phyloP scores from a whole-genome alignment of 768 basidiomycete species.

The Pulveroboletus ravenelii region DNA sequence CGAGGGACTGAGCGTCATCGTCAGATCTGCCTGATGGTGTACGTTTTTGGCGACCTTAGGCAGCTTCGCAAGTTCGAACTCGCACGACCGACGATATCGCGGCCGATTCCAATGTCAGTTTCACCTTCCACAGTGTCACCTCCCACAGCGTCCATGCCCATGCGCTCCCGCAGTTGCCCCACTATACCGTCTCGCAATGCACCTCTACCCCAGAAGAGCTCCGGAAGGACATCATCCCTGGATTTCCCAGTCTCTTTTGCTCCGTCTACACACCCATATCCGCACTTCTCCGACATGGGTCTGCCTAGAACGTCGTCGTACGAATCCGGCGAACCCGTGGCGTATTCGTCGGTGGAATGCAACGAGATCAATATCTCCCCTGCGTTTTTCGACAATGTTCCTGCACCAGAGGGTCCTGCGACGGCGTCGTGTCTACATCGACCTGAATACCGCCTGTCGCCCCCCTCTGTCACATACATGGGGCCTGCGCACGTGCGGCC shows the following conservation, averaged over 20 bases:
- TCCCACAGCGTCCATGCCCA: conserved; percentile 2
- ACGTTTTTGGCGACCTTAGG: conserved; percentile 73
- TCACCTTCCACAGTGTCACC: background rate
- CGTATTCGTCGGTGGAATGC: conserved; percentile 9
- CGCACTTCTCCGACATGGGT: conserved; percentile 8
- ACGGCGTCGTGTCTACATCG: conserved; percentile 36
- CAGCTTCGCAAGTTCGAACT: conserved; percentile 78
- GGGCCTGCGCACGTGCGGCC: conserved; percentile 15
- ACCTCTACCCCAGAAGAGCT: conserved; percentile 2
- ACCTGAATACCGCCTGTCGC: conserved; percentile 24
- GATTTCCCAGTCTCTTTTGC: conserved; percentile 12
- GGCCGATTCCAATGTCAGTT: conserved; percentile 26
- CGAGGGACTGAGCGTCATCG: conserved; percentile 3
- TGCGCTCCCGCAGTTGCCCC: background rate
- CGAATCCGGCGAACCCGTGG: conserved; percentile 17
- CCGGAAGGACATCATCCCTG: background rate
- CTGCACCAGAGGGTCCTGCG: conserved; percentile 42
- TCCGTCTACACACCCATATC: background rate
- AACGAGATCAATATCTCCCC: conserved; percentile 37
- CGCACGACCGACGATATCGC: conserved; percentile 60
- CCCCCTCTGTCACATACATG: conserved; percentile 16
- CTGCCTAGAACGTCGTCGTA: conserved; percentile 3
- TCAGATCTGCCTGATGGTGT: conserved; percentile 64
- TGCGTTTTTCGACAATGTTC: conserved; percentile 41
- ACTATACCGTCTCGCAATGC: conserved; percentile 5